These are phyloP conservation scores for Dothideomycetes sp. DNA, from an alignment of 2,329 filamentous ascomycete genomes.

Conservation along the genomic window DNA sequence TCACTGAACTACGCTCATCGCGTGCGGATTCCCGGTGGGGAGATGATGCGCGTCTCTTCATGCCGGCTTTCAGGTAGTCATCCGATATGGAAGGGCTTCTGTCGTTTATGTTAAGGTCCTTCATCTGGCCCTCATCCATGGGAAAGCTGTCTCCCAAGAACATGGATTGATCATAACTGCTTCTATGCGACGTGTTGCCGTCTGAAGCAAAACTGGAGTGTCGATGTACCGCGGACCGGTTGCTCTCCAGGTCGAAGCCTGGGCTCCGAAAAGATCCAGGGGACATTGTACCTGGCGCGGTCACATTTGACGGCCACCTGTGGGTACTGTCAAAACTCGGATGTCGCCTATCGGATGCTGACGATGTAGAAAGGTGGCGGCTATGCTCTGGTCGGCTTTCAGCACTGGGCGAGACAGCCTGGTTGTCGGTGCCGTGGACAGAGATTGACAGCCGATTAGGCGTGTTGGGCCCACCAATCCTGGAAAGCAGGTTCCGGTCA, in stretches of 20 bases:
- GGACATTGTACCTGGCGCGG: slow-evolving; percentile 31
- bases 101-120: slow-evolving; percentile 43
- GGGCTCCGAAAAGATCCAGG: slow-evolving; percentile 34
- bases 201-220: slow-evolving; percentile 27
- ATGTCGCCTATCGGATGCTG: slow-evolving; percentile 26
- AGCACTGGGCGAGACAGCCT: slow-evolving; percentile 24
- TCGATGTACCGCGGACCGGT: slow-evolving; percentile 19
- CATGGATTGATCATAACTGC: slow-evolving; percentile 51
- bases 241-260: slow-evolving; percentile 18
- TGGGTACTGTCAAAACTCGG: slow-evolving; percentile 27
- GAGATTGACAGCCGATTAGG: slow-evolving; percentile 33
- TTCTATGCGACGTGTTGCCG: slow-evolving; percentile 42
- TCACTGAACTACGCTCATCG: slow-evolving; percentile 33
- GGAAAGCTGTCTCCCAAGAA: slow-evolving; percentile 39
- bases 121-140: slow-evolving; percentile 43
- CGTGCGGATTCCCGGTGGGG: slow-evolving; percentile 45
- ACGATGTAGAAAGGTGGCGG: slow-evolving; percentile 28
- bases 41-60: slow-evolving; percentile 54
- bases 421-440: slow-evolving; percentile 16
- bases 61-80: slow-evolving; percentile 41
- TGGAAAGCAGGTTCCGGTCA: slow-evolving; percentile 50
- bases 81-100: slow-evolving; percentile 34
- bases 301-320: slow-evolving; percentile 25
- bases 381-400: slow-evolving; percentile 31
- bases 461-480: slow-evolving; percentile 49